A percentile compares a stretch with the other conserved stretches of the same genome.
Conservation (phyloP, 768 basidiomycete species). For the Lactarius psammicola region DNA sequence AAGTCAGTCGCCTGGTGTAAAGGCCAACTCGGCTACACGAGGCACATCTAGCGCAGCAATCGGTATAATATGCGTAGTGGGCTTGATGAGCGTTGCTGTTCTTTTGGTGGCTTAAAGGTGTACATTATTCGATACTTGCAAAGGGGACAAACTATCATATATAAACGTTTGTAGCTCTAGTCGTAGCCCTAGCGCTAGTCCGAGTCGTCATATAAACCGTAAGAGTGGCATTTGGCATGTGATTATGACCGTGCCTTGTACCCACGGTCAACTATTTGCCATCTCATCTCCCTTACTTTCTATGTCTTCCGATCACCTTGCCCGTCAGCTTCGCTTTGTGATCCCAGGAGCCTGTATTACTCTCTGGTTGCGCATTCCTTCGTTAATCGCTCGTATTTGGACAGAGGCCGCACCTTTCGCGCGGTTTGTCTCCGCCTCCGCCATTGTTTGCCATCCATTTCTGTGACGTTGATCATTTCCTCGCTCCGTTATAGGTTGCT, state of each 20-base stretch:
- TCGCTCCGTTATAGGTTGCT: constrained; percentile 43
- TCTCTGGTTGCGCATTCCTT: constrained; percentile 57
- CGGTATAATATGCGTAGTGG: constrained; percentile 50
- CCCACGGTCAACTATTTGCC: neutral
- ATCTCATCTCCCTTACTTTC: neutral
- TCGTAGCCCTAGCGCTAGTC: neutral
- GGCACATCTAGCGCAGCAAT: constrained; percentile 37
- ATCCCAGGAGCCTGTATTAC: constrained; percentile 66
- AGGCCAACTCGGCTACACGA: constrained; percentile 36
- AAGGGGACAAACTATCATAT: constrained; percentile 19
- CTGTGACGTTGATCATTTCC: neutral
- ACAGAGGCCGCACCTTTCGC: constrained; percentile 52
- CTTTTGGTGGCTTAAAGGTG: constrained; percentile 40
- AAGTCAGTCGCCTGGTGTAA: constrained; percentile 33
- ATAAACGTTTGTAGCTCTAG: neutral
- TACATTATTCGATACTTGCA: neutral
- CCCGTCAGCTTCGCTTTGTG: constrained; percentile 72
- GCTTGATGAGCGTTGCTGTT: constrained; percentile 47
- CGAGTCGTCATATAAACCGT: neutral
- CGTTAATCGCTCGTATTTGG: constrained; percentile 48
- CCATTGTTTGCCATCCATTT: neutral
- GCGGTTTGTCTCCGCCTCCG: constrained; percentile 36
- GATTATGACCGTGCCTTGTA: constrained; percentile 1
- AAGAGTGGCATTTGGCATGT: constrained; percentile 9
- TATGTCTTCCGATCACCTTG: constrained; percentile 43